A percentile compares a stretch with the other conserved stretches of the same genome.
These are phyloP conservation scores for Colletotrichum ledebouriae DNA, from an alignment of 2,329 filamentous ascomycete species.

Conservation along the genomic window DNA sequence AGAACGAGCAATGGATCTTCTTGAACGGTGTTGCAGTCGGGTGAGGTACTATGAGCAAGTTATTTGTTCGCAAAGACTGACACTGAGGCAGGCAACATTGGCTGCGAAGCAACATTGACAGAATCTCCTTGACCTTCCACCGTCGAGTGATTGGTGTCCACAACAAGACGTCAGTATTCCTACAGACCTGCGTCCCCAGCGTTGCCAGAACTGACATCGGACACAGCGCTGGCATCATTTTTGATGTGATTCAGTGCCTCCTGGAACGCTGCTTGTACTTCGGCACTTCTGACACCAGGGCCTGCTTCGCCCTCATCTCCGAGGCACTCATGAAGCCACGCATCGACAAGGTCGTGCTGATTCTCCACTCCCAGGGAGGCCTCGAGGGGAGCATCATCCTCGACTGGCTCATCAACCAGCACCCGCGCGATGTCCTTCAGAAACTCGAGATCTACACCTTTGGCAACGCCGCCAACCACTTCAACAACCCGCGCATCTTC, in stretches of 20 bases:
- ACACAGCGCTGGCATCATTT: constrained; percentile 72
- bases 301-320: constrained; percentile 74
- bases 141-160: constrained; percentile 80
- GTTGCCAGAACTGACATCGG: background rate
- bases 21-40: constrained; percentile 78
- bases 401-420: constrained; percentile 82
- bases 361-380: constrained; percentile 83
- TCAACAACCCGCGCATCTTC: constrained; percentile 77
- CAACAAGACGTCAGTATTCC: constrained; percentile 69
- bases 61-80: background rate
- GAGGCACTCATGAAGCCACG: constrained; percentile 71
- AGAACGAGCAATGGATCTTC: constrained; percentile 83
- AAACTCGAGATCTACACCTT: constrained; percentile 86
- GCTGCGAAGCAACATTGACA: constrained; percentile 78
- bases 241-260: constrained; percentile 83
- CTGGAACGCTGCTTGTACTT: constrained; percentile 82
- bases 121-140: constrained; percentile 78
- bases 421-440: constrained; percentile 73
- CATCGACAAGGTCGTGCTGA: constrained; percentile 78
- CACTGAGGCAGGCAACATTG: constrained; percentile 66
- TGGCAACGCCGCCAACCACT: constrained; percentile 83
- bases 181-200: too few relatives aligned
- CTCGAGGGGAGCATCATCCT: constrained; percentile 80
- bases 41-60: constrained; percentile 54
- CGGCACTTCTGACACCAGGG: constrained; percentile 75